Base-by-base conservation (phyloP, 1,284 basidiomycete genomes). In the Sphaerobolus stellatus region DNA sequence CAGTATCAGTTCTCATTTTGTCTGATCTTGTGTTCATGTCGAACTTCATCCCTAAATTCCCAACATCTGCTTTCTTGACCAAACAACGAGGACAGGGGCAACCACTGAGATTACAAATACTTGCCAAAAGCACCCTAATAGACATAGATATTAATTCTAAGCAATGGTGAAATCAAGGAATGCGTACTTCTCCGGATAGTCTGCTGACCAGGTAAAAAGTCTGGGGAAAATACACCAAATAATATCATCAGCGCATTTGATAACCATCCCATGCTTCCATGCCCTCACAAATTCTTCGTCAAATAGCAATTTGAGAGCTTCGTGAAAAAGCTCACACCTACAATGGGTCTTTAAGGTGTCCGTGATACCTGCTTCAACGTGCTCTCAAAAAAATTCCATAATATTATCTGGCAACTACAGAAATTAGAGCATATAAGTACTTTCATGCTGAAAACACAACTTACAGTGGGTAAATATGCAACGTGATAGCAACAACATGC, bases 171-270 rank as follows among this genome's bases (percentile, higher is more conserved):
- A 36, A 11, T 11, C 33, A 36, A 18, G 18, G 13, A 46, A 55
- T 13, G 51, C 62, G 41, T 59, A 71, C 69, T 71, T 71, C 56
- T 72, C 66, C 1, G 65, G 66, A 56, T 72, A 71, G 44, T 71
- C 64, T 1, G 64, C 64, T 0, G 33, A 11, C 33, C 33, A 36
- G 11, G 33, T 36, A 11, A 36, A 36, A 11, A 36, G 18, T 11
- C 33, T 11, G 33, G 33, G 33, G 18, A 11, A 36, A 11, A 36
- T 36, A 11, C 33, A 11, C 33, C 33, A 36, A 36, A 18, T 36
- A n/a, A 64, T 59, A 2, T 53, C 56, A 47, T 71, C 62, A 14
- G 25, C n/a, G 41, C 59, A 69, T 20, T 24, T 18, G 1, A 68
- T 54, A 1, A 66, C 44, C 3, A 68, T 62, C 0, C 71, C 67